Conservation (phyloP, 352 stramenopile species). For the Pythium brassicae region DNA sequence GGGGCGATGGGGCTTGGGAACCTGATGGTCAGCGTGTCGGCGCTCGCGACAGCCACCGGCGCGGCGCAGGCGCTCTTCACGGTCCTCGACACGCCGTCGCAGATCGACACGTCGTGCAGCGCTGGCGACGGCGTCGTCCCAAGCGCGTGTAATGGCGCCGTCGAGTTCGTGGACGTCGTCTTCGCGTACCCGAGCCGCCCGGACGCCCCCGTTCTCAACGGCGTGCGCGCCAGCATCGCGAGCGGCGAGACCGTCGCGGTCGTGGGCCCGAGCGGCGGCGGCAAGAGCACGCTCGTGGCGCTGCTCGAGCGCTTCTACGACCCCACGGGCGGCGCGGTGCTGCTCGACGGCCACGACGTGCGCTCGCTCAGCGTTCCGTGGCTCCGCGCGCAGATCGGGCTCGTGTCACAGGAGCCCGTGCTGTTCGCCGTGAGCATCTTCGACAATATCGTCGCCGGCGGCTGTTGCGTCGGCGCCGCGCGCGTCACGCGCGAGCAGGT, state of each 20-base stretch:
- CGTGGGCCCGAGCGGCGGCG: slow-evolving; percentile 1
- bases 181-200: slow-evolving; percentile 2
- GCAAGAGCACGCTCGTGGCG: slow-evolving; percentile 8
- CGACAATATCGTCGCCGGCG: slow-evolving; percentile 86
- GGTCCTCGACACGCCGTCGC: slow-evolving; percentile 44
- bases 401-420: slow-evolving; percentile 81
- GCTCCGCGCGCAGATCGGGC: slow-evolving; percentile 34
- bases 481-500: slow-evolving; percentile 12
- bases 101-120: slow-evolving; percentile 34
- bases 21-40: slow-evolving; percentile 35
- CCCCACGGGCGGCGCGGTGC: background rate
- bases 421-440: slow-evolving; percentile 83
- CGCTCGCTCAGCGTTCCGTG: slow-evolving; percentile 41
- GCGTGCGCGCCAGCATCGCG: background rate
- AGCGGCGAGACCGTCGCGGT: slow-evolving; percentile 2
- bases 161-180: slow-evolving; percentile 18
- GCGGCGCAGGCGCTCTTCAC: slow-evolving; percentile 37
- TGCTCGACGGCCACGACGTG: slow-evolving; percentile 75
- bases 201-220: background rate
- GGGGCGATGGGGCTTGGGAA: slow-evolving; percentile 22
- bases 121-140: slow-evolving; percentile 12
- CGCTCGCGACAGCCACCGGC: slow-evolving; percentile 40
- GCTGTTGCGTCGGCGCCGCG: too few species aligned
- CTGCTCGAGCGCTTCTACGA: slow-evolving; percentile 10
- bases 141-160: slow-evolving; percentile 17